Evolutionary conservation across 176 grass and related monocot genomes (phyloP), one percentile per base, ranked within the genome.

Genomic region (Phyllostachys edulis): DNA sequence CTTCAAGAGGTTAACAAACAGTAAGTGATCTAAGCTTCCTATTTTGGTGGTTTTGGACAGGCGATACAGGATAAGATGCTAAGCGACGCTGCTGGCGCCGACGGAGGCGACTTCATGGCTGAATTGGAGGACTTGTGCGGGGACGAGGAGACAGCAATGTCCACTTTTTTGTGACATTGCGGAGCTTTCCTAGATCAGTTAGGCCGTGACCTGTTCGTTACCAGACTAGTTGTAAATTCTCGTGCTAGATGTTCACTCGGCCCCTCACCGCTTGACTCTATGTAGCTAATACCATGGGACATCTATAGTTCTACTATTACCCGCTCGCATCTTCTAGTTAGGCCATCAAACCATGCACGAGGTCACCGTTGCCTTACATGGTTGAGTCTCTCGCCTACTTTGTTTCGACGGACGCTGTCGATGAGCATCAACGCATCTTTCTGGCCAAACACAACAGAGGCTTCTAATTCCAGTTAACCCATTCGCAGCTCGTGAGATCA

Each of bases 41-140:
- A 62, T 69, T 16, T 51, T 73, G 41, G 60, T 88, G 21, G 44
- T 47, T 86, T 88, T 77, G 67, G n/a, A 68, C 82, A 99, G 97
- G 90, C 84, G 21, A 66, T 60, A 39, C 86, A 96, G 81, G 88
- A 99, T 66, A 85, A 39, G 44, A 82, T 85, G 60, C 56, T 78
- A 24, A 90, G 63, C 34, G 88, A 90, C 27, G 73, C 66, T 39
- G 90, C 86, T 71, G 84, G 42, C 7, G 76, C 46, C 0, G 88
- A 84, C 66, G 86, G 67, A 15, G 47, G 79, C 32, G 93, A 96
- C 77, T 84, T 99, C 39, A 92, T 99, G 97, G 71, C 54, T 86
- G 90, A 85, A 55, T 17, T 94, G 73, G 93, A 94, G 85, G 90
- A 96, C 46, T 65, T 96, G 2, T 92, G 81, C 73, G 75, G 76